These are phyloP conservation scores for Ambispora gerdemannii DNA, from an alignment of 192 early-diverging fungal species.

Conservation along the genomic window DNA sequence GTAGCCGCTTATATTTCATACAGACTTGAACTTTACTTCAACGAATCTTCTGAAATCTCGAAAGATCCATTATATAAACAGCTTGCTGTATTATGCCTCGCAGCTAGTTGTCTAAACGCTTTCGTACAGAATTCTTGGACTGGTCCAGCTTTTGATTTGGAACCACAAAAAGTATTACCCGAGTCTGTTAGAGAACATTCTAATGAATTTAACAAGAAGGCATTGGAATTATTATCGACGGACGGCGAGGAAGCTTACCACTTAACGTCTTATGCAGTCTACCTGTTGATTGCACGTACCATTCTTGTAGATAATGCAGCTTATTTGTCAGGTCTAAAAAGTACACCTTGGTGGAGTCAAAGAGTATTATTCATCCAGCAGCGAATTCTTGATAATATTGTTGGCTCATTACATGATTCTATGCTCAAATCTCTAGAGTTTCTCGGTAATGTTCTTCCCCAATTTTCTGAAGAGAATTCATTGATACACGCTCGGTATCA, in stretches of 20 bases:
- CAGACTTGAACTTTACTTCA: slow-evolving; percentile 41
- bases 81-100: slow-evolving; percentile 53
- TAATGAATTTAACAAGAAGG: slow-evolving; percentile 42
- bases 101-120: slow-evolving; percentile 66
- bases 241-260: slow-evolving; percentile 88
- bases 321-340: slow-evolving; percentile 26
- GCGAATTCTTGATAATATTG: slow-evolving; percentile 55
- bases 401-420: slow-evolving; percentile 52
- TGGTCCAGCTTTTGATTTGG: slow-evolving; percentile 68
- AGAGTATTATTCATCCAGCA: slow-evolving; percentile 78
- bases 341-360: slow-evolving; percentile 71
- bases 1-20: slow-evolving; percentile 40
- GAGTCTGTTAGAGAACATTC: slow-evolving; percentile 35
- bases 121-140: slow-evolving; percentile 91
- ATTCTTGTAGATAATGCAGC: slow-evolving; percentile 57
- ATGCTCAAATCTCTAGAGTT: slow-evolving; percentile 40
- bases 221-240: slow-evolving; percentile 53
- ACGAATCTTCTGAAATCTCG: slow-evolving; percentile 3
- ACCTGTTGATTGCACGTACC: slow-evolving; percentile 62
- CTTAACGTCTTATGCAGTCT: slow-evolving; percentile 64
- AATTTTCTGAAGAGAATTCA: slow-evolving; percentile 34
- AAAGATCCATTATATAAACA: slow-evolving; percentile 25
- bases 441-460: slow-evolving; percentile 27
- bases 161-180: slow-evolving; percentile 59
- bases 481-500: slow-evolving; percentile 58